Evolutionary conservation across 1,284 basidiomycete species (phyloP), one percentile per base, ranked within the genome.

Genomic region (Leccinum pallidistipes): DNA sequence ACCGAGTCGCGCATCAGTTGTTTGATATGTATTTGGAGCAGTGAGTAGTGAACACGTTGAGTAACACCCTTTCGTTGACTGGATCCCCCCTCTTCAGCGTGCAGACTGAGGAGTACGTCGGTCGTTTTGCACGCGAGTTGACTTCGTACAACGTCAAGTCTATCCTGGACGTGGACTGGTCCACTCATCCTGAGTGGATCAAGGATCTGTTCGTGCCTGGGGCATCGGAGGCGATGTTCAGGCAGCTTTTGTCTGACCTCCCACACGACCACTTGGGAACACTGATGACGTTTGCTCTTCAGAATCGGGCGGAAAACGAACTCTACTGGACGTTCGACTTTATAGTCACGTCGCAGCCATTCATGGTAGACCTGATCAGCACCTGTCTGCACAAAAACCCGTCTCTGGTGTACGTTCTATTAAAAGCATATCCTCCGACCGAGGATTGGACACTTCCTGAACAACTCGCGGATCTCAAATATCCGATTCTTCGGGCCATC

Each of bases 11-110:
- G 0, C 85, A 86, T 66, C 85, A 86, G 69, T 67, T 85, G 0
- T 88, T 88, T 65, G 86, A 88, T 67, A 68, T 88, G 43, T 84
- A 85, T 72, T 86, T 86, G 66, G 83, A 87, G 49, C 84, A 86
- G 86, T 87, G 68, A 72, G 86, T 76, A 43, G 3, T 9, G 38
- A n/a, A n/a, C 40, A 9, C 9, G 9, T 18, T 10, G n/a, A 43
- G 9, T 43, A n/a, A 18, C 40, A 12, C n/a, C n/a, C 3, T 43
- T 43, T 10, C 40, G 10, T 43, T 18, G n/a, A n/a, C 38, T n/a
- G 16, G 5, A 43, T 43, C 2, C 8, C 8, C 16, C 24, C 40
- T 40, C 32, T 56, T 14, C 45, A 87, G 86, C 61, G 81, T 87
- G 9, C 78, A 79, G 9, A 88, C 86, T 0, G 85, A 87, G 68